A percentile compares a stretch with the other conserved stretches of the same genome.
phyloP scores from a whole-genome alignment of 192 early-diverging fungal genomes.

The Diversispora eburnea region DNA sequence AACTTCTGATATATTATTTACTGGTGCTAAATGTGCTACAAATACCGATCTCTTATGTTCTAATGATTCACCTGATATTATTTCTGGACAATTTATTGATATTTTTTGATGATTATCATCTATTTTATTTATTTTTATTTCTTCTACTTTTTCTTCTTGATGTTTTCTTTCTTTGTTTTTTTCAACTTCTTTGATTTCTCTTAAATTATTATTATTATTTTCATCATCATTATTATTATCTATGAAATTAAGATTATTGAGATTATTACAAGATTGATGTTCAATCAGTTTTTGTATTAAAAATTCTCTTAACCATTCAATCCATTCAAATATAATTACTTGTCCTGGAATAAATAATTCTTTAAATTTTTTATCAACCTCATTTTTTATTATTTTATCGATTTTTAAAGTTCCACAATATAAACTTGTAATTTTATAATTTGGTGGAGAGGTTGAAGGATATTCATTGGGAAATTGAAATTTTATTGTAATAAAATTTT shows the following conservation, averaged over 20 bases:
- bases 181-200: neutral
- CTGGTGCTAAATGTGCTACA: constrained; percentile 73
- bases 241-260: no score
- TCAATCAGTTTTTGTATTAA: constrained; percentile 36
- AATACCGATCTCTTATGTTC: constrained; percentile 82
- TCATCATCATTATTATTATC: constrained; percentile 1
- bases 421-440: constrained; percentile 50
- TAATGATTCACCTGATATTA: constrained; percentile 43
- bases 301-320: constrained; percentile 51
- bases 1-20: constrained; percentile 51
- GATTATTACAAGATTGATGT: neutral
- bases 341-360: constrained; percentile 54
- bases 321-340: constrained; percentile 70
- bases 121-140: neutral
- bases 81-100: constrained; percentile 23
- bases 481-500: constrained; percentile 18
- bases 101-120: constrained; percentile 21
- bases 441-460: constrained; percentile 42
- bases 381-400: constrained; percentile 35
- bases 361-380: constrained; percentile 48
- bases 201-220: neutral
- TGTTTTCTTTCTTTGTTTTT: neutral
- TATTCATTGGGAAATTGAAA: constrained; percentile 49
- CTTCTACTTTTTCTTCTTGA: neutral
- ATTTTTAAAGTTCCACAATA: constrained; percentile 54